Conservation (phyloP, 1,284 basidiomycete species). For the Malassezia pachydermatis region DNA sequence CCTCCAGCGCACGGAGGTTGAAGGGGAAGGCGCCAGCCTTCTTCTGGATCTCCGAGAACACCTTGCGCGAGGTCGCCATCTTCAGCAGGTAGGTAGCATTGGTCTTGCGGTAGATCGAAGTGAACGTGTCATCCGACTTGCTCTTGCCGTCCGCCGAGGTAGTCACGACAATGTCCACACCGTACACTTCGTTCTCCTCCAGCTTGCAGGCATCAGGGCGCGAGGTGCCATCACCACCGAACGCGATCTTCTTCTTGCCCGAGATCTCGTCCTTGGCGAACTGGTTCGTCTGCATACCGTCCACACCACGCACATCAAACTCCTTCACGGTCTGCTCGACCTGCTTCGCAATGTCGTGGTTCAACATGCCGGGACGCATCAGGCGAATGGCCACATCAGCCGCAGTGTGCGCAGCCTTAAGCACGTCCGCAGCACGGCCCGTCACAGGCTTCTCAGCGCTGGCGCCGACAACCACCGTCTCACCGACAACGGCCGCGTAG, state of each 20-base stretch:
- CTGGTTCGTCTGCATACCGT: slow-evolving; percentile 71
- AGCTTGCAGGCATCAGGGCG: slow-evolving; percentile 41
- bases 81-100: slow-evolving; percentile 82
- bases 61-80: slow-evolving; percentile 87
- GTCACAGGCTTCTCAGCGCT: slow-evolving; percentile 70
- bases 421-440: slow-evolving; percentile 73
- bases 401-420: slow-evolving; percentile 85
- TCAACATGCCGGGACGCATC: slow-evolving; percentile 64
- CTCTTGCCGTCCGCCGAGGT: slow-evolving; percentile 51
- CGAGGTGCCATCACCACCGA: slow-evolving; percentile 30
- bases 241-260: slow-evolving; percentile 39
- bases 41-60: slow-evolving; percentile 93
- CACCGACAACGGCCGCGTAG: slow-evolving; percentile 74
- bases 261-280: slow-evolving; percentile 87
- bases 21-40: slow-evolving; percentile 97
- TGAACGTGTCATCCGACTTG: slow-evolving; percentile 73
- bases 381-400: slow-evolving; percentile 65
- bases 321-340: slow-evolving; percentile 59
- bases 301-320: slow-evolving; percentile 43
- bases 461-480: slow-evolving; percentile 57
- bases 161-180: slow-evolving; percentile 75
- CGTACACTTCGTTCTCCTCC: slow-evolving; percentile 85
- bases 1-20: slow-evolving; percentile 83
- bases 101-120: slow-evolving; percentile 85
- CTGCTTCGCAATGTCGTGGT: slow-evolving; percentile 84